These are phyloP conservation scores for Termitomyces sp. DNA, from an alignment of 768 basidiomycete species.

Conservation along the genomic window DNA sequence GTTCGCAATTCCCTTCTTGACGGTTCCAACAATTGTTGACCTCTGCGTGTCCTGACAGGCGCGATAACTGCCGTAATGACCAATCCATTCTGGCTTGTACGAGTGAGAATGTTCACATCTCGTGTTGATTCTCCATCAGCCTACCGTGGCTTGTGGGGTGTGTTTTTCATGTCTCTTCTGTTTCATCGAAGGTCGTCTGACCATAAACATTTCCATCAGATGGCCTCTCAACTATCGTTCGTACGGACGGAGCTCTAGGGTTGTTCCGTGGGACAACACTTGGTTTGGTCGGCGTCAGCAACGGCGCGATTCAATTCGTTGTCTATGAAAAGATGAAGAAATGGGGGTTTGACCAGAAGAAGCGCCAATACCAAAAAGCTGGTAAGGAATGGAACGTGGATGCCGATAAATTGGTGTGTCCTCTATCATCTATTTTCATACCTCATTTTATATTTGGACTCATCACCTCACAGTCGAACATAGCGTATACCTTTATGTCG, in stretches of 20 bases:
- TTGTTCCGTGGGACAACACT: constrained; percentile 86
- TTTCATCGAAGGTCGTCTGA: not conserved
- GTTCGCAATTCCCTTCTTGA: constrained; percentile 52
- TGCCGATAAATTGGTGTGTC: constrained; percentile 82
- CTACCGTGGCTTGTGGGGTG: constrained; percentile 80
- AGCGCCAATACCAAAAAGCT: constrained; percentile 51
- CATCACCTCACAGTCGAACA: constrained; percentile 63
- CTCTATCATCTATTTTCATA: not conserved
- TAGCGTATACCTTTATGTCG: constrained; percentile 88
- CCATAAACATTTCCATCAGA: constrained; percentile 26
- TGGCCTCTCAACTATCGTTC: constrained; percentile 69
- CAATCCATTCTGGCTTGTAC: constrained; percentile 97
- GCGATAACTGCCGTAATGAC: constrained; percentile 92
- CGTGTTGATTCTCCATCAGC: constrained; percentile 59
- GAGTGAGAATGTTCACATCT: constrained; percentile 95
- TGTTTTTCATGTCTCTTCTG: constrained; percentile 20
- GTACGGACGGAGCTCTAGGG: constrained; percentile 72
- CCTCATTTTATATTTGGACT: not conserved
- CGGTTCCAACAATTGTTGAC: constrained; percentile 9
- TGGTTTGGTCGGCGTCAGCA: constrained; percentile 89
- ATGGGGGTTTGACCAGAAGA: constrained; percentile 81
- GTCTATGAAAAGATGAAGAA: constrained; percentile 94
- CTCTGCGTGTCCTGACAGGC: constrained; percentile 47
- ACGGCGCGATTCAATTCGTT: constrained; percentile 95
- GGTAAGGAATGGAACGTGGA: constrained; percentile 67